Percentiles rank a stretch among this genome's conserved stretches.
Conservation (phyloP, 2,329 filamentous ascomycete genomes). For the Fusarium sp. region DNA sequence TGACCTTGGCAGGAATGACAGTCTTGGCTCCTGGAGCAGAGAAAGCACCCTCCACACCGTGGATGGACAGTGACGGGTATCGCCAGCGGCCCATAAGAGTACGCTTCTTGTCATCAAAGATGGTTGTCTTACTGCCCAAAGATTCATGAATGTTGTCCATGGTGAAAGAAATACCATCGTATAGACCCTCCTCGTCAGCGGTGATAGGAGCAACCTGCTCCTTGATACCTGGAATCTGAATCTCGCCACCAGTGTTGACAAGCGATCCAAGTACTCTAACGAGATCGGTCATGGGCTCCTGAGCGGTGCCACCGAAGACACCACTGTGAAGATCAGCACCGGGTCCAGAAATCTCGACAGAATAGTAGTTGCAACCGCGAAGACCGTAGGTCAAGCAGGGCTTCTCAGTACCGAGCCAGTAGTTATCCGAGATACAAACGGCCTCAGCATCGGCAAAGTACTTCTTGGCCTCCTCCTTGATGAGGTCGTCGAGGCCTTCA, state of each 20-base stretch:
- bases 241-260: constrained; percentile 91
- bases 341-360: constrained; percentile 88
- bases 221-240: constrained; percentile 91
- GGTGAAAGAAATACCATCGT: constrained; percentile 89
- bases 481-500: constrained; percentile 94
- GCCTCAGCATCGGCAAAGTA: constrained; percentile 97
- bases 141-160: constrained; percentile 97
- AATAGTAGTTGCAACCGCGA: constrained; percentile 98
- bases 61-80: constrained; percentile 91
- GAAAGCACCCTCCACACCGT: constrained; percentile 96
- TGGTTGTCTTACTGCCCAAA: constrained; percentile 87
- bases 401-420: constrained; percentile 99
- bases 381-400: constrained; percentile 97
- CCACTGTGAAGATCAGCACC: constrained; percentile 95
- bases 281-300: constrained; percentile 98
- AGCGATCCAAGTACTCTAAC: constrained; percentile 83
- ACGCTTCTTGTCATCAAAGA: constrained; percentile 87
- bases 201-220: constrained; percentile 93
- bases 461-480: constrained; percentile 88
- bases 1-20: constrained; percentile 97
- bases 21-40: constrained; percentile 95
- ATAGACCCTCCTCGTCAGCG: constrained; percentile 87
- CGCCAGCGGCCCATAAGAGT: constrained; percentile 98
- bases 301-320: constrained; percentile 94
- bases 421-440: constrained; percentile 99